Evolutionary conservation across 331 rosid species (phyloP).

Genomic region (Rosa hybrid): DNA sequence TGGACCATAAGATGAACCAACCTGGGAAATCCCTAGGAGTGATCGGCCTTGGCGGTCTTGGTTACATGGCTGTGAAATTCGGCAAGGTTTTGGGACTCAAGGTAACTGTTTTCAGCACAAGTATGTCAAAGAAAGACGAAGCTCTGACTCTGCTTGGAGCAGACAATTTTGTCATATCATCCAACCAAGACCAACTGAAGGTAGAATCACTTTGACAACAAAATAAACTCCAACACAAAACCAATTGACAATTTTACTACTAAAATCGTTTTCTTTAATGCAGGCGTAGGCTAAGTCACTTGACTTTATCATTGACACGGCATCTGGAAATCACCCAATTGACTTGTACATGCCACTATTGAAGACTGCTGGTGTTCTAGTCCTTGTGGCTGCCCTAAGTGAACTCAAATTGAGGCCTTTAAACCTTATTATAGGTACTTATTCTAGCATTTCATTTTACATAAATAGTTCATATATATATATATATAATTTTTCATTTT

Average conservation of each 20-base stretch:
- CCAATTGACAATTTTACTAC: neutral
- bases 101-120: slow-evolving; percentile 73
- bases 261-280: neutral
- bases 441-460: neutral
- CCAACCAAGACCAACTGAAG: slow-evolving; percentile 59
- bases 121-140: slow-evolving; percentile 72
- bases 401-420: slow-evolving; percentile 61
- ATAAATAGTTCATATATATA: no score
- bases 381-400: slow-evolving; percentile 60
- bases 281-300: slow-evolving; percentile 58
- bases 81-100: slow-evolving; percentile 77
- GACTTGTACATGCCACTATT: slow-evolving; percentile 59
- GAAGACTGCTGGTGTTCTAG: slow-evolving; percentile 63
- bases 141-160: slow-evolving; percentile 64
- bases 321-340: slow-evolving; percentile 74
- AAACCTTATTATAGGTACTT: slow-evolving; percentile 49
- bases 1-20: slow-evolving; percentile 77
- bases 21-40: slow-evolving; percentile 83
- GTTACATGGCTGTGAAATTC: slow-evolving; percentile 82
- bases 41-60: slow-evolving; percentile 90
- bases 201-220: slow-evolving; percentile 28
- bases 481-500: neutral
- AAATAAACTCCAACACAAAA: neutral
- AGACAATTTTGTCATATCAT: slow-evolving; percentile 68
- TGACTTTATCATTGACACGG: slow-evolving; percentile 76